These are phyloP conservation scores for Cadophora sp. DNA, from an alignment of 2,329 filamentous ascomycete genomes.

Conservation along the genomic window DNA sequence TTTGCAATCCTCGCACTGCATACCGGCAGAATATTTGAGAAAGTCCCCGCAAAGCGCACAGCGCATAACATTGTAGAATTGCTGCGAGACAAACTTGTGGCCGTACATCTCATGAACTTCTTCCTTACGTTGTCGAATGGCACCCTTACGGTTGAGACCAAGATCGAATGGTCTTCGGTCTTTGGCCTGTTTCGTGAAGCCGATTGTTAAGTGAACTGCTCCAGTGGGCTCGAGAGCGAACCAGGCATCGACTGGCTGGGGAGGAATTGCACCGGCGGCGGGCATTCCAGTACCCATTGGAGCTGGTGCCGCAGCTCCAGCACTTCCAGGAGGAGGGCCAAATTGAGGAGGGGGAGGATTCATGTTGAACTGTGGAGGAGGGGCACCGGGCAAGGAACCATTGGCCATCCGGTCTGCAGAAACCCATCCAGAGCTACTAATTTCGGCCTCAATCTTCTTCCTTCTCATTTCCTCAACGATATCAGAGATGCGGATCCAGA, in stretches of 20 bases:
- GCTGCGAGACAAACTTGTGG: conserved; percentile 97
- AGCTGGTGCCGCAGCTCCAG: conserved; percentile 41
- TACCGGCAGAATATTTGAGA: conserved; percentile 96
- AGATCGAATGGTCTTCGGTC: conserved; percentile 84
- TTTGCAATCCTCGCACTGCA: conserved; percentile 99
- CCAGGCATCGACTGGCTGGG: conserved; percentile 83
- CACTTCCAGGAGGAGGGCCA: conserved; percentile 51
- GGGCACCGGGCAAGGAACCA: conserved; percentile 51
- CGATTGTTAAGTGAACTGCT: conserved; percentile 88
- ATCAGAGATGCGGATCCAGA: conserved; percentile 96
- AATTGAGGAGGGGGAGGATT: conserved; percentile 55
- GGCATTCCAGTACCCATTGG: conserved; percentile 36
- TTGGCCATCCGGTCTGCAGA: conserved; percentile 94
- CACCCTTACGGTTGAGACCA: conserved; percentile 92
- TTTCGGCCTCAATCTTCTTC: conserved; percentile 96
- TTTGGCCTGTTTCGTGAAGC: conserved; percentile 89
- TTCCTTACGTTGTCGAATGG: conserved; percentile 96
- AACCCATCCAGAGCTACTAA: conserved; percentile 94
- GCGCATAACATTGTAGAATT: conserved; percentile 99
- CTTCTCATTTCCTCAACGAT: conserved; percentile 97
- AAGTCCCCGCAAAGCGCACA: conserved; percentile 98
- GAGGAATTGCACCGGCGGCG: conserved; percentile 45
- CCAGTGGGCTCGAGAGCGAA: conserved; percentile 96
- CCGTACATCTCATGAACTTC: conserved; percentile 98
- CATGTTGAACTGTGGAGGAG: conserved; percentile 64